Base-by-base conservation (phyloP, 75 land plant genomes). In the Cunninghamia lanceolata region DNA sequence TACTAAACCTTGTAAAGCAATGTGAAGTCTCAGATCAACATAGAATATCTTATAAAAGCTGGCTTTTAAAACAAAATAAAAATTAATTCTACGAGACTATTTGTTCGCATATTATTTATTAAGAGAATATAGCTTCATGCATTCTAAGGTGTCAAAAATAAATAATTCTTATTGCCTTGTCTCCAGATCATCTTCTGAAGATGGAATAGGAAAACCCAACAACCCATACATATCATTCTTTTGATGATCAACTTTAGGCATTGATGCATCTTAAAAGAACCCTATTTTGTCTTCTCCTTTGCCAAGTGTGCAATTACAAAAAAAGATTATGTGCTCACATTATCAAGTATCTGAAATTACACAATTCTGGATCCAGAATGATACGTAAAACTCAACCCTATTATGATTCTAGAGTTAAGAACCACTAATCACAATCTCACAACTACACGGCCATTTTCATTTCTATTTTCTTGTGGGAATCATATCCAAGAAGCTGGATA, bases 381-480 rank as follows among this genome's bases (percentile, higher is more conserved):
- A 45, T 25, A 40, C 30, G 11, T 80, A 80, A 45, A 80, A 80
- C 82, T 28, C 47, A 45, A 80, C 28, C 43, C 40, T 28, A 17
- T 25, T 45, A 43, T 45, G 14, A 21, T 43, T 80, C 30, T n/a
- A 13, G 42, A 40, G 50, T 25, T n/a, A 45, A 54, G 38, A 56
- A 54, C 34, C 32, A 38, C 38, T 32, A n/a, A 35, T 53, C 78
- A 56, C 70, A 47, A 54, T 35, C 19, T 38, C 6, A 13, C 38
- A 50, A 40, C 88, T 89, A 96, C 34, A 98, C 88, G 16, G 99
- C 99, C 99, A 98, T 94, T 88, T 96, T 96, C 99, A 98, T 98
- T 39, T 88, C 89, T 47, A 96, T 94, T 86, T 93, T 95, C 84
- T 90, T 85, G 52, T 95, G 95, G 78, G 97, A 93, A 85, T 94